Base-by-base conservation (phyloP, 75 land plant genomes). In the Selaginella moellendorffii region DNA sequence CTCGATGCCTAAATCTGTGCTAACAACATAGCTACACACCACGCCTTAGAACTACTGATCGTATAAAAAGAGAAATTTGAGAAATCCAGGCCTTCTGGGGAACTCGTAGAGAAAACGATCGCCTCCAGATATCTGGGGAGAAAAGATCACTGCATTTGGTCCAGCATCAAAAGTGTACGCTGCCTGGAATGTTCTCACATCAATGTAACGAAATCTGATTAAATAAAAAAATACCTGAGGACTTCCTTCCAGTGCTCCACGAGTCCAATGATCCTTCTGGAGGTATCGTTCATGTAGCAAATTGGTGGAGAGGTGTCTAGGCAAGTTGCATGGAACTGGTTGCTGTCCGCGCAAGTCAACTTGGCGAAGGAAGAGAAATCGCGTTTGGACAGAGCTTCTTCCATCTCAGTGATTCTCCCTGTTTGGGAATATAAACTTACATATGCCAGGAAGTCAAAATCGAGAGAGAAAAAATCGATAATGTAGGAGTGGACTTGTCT, bases 81-180 rank as follows among this genome's bases (percentile, higher is more conserved):
- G 54, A 91, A n/a, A 28, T 88, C 77, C 59, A 63, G 73, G 54
- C 71, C 85, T 21, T 77, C 53, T 0, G 69, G 97, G 97, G 52
- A 92, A 92, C 65, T 79, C 72, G 65, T 62, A 88, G 27, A 92
- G 83, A 46, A 92, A 68, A 60, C 96, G 82, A 54, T 80, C 29
- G 64, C 89, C 97, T 56, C 63, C 74, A 27, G 80, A 79, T 69
- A 81, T 72, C 53, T 85, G 68, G 21, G 74, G 85, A 31, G 86
- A 82, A 74, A 87, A 83, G 46, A 91, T 29, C 51, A 91, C 97
- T 5, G 97, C 88, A 69, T 91, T 91, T 42, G 97, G 97, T 58
- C 97, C 97, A 0, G 97, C 97, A 85, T 91, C 97, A 76, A 85
- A 91, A 20, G 97, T 91, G 60, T 91, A 91, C 27, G 97, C 97